phyloP scores from a whole-genome alignment of 169 alveolate genomes.

The Eimeria praecox region DNA sequence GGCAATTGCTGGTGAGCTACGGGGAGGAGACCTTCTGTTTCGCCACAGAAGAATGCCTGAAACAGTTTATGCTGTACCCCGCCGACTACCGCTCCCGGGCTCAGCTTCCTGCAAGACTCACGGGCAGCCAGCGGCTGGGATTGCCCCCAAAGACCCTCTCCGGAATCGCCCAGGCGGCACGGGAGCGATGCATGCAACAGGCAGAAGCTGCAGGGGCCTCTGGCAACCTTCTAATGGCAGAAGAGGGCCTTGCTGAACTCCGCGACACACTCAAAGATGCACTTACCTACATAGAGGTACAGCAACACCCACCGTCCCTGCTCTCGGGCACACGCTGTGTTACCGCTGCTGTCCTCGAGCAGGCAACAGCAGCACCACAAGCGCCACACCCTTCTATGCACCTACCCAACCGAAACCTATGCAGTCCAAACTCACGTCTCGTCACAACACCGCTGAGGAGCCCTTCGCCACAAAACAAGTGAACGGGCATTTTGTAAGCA shows the following conservation, averaged over 20 bases:
- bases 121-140: constrained; percentile 45
- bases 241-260: constrained; percentile 68
- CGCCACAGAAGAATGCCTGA: background rate
- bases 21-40: constrained; percentile 39
- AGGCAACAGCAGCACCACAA: background rate
- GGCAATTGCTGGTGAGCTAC: constrained; percentile 22
- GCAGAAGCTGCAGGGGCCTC: background rate
- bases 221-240: background rate
- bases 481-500: background rate
- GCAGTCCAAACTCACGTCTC: background rate
- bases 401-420: background rate
- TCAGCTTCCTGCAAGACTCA: constrained; percentile 35
- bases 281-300: constrained; percentile 61
- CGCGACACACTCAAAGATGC: constrained; percentile 41
- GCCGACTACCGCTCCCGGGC: constrained; percentile 26
- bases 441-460: background rate
- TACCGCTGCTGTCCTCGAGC: background rate
- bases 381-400: background rate
- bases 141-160: constrained; percentile 43
- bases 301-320: background rate
- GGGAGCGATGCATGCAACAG: constrained; percentile 40
- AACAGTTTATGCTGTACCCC: constrained; percentile 24
- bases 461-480: background rate
- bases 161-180: constrained; percentile 43
- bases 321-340: background rate